Conservation (phyloP, 1,284 basidiomycete genomes). For the Blastosporella zonata region DNA sequence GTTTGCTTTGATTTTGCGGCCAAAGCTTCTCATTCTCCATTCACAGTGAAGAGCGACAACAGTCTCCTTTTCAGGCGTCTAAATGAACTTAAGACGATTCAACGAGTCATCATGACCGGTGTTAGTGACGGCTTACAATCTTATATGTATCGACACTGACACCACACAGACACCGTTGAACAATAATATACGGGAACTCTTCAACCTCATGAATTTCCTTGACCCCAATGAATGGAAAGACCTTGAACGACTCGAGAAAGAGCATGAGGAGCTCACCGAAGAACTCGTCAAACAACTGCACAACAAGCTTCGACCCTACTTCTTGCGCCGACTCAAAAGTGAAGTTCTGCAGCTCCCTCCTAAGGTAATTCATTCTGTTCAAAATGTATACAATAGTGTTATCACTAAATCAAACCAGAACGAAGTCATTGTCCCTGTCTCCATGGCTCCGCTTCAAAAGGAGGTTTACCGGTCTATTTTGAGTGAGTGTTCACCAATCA, state of each 20-base stretch:
- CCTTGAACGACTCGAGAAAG: slow-evolving; percentile 66
- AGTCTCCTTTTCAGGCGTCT: slow-evolving; percentile 83
- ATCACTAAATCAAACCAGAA: slow-evolving; percentile 44
- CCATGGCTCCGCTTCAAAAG: slow-evolving; percentile 86
- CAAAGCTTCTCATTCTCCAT: slow-evolving; percentile 5
- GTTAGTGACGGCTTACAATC: slow-evolving; percentile 34
- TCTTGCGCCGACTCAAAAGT: slow-evolving; percentile 89
- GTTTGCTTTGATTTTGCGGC: slow-evolving; percentile 26
- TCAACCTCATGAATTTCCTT: slow-evolving; percentile 94
- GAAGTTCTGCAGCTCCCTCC: slow-evolving; percentile 91
- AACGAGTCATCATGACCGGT: slow-evolving; percentile 91
- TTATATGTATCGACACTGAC: slow-evolving; percentile 7
- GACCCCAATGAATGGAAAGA: slow-evolving; percentile 76
- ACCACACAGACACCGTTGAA: slow-evolving; percentile 82
- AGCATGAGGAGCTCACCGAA: slow-evolving; percentile 75
- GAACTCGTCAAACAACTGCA: slow-evolving; percentile 80
- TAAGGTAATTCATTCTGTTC: slow-evolving; percentile 53
- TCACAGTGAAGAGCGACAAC: slow-evolving; percentile 75
- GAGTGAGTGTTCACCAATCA: slow-evolving; percentile 39
- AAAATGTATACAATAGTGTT: not conserved
- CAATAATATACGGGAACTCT: slow-evolving; percentile 93
- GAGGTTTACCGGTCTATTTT: slow-evolving; percentile 85
- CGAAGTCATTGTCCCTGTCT: slow-evolving; percentile 89
- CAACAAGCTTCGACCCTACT: slow-evolving; percentile 80
- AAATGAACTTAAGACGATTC: slow-evolving; percentile 74